Base-by-base conservation (phyloP, 331 rosid genomes). In the Ulmus americana region DNA sequence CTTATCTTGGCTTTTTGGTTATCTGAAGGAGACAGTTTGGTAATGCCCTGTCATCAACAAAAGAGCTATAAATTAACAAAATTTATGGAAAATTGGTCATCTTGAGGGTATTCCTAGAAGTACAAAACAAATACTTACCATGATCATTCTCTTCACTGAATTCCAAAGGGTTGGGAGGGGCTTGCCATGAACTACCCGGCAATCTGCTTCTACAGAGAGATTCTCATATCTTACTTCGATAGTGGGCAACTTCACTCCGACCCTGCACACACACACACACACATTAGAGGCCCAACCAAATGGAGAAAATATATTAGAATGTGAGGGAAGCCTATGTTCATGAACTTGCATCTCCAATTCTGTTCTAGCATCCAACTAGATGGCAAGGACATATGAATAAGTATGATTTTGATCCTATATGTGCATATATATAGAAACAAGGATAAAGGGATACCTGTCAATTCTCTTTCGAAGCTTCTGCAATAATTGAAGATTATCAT, bases 161-260 rank as follows among this genome's bases (percentile, higher is more conserved):
- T 85, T 85, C 95, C 88, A 83, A 35, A 85, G 74, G 0, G 92
- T 83, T 18, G 86, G 90, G 55, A 79, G 66, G 9, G 95, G 81
- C 70, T 81, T 88, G 54, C 95, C 95, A 39, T 68, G 75, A 44
- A 88, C 87, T 49, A 88, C 79, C 55, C 80, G 80, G 61, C 86
- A 83, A 55, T 88, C 82, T 3, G 90, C 95, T 66, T 83, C 85
- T 55, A 91, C 88, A 59, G 28, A 45, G 67, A 88, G 75, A 58
- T 88, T 86, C 74, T 81, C 74, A 78, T 86, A 91, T 67, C 80
- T 78, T 8, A 91, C 88, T 77, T 91, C 95, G 59, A 88, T 87
- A 0, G 80, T 81, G 4, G 97, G 87, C 65, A 84, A 64, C 67
- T 83, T 80, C 73, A 88, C 85, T 72, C 81, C 76, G 65, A 88